Percentiles rank a stretch among this genome's conserved stretches.
Conservation (phyloP, 495 filamentous ascomycete genomes). For the Neurospora pannonica region DNA sequence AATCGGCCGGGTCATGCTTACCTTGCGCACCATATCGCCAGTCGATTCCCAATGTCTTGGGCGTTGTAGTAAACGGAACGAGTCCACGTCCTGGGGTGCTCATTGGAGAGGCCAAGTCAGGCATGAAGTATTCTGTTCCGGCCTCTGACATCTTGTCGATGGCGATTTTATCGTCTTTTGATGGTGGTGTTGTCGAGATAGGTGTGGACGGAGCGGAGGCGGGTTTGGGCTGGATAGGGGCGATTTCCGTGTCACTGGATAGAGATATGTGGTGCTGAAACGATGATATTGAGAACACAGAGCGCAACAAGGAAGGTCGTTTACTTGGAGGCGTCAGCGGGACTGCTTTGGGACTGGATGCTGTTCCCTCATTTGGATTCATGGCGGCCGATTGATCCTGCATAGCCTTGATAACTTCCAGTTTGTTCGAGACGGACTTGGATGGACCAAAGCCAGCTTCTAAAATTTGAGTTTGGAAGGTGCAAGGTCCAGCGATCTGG, state of each 20-base stretch:
- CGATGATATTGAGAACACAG: not conserved
- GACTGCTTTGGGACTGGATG: not conserved
- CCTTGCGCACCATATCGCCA: conserved; percentile 26
- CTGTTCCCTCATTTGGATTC: not conserved
- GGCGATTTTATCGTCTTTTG: not conserved
- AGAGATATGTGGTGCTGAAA: not conserved
- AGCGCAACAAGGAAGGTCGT: not conserved
- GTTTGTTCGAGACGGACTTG: not conserved
- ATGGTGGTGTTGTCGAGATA: not conserved
- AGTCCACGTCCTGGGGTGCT: not conserved
- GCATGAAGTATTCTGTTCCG: not conserved
- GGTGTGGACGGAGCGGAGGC: not conserved
- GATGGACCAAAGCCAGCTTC: not conserved
- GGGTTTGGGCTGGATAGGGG: not conserved
- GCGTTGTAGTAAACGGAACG: not conserved
- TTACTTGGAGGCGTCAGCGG: not conserved
- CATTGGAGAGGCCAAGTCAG: not conserved
- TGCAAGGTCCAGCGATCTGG: not conserved
- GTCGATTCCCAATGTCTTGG: conserved; percentile 1
- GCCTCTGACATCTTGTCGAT: not conserved
- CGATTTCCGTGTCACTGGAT: not conserved
- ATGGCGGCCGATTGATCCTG: not conserved
- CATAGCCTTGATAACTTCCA: not conserved
- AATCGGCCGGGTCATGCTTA: conserved; percentile 4
- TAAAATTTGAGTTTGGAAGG: not conserved